phyloP scores from a whole-genome alignment of 2,329 filamentous ascomycete species.

The Bipolaris cookei region DNA sequence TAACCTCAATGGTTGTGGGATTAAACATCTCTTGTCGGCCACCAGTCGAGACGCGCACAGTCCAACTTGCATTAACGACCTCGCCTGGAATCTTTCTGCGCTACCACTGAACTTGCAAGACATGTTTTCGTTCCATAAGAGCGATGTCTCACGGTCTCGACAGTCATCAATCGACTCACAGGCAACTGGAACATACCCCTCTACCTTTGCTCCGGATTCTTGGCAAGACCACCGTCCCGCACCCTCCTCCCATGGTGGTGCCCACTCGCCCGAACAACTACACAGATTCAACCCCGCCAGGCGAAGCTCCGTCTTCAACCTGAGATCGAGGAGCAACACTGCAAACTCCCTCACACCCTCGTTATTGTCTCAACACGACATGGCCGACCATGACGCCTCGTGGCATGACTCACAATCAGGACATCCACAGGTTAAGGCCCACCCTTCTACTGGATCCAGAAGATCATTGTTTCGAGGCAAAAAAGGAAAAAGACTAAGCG shows the following conservation, averaged over 20 bases:
- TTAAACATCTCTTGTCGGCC: slow-evolving; percentile 27
- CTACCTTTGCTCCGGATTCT: slow-evolving; percentile 33
- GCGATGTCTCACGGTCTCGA: slow-evolving; percentile 38
- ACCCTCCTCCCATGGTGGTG: slow-evolving; percentile 31
- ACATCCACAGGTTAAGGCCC: slow-evolving; percentile 28
- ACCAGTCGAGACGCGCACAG: slow-evolving; percentile 38
- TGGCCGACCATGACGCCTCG: slow-evolving; percentile 30
- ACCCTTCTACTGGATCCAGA: slow-evolving; percentile 28
- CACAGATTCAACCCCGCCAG: slow-evolving; percentile 30
- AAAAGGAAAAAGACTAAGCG: slow-evolving; percentile 45
- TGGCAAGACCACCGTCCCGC: slow-evolving; percentile 37
- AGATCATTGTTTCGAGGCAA: slow-evolving; percentile 45
- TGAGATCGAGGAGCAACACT: slow-evolving; percentile 49
- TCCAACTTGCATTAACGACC: slow-evolving; percentile 30
- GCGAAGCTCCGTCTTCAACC: slow-evolving; percentile 47
- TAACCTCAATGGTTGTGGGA: slow-evolving; percentile 37
- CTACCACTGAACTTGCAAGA: slow-evolving; percentile 21
- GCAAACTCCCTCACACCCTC: slow-evolving; percentile 44
- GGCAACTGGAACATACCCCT: slow-evolving; percentile 27
- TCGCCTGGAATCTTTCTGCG: slow-evolving; percentile 14
- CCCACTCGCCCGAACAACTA: slow-evolving; percentile 42
- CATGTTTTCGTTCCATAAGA: slow-evolving; percentile 50
- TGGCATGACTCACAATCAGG: slow-evolving; percentile 28
- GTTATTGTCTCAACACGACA: slow-evolving; percentile 31
- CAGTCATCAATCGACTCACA: slow-evolving; percentile 45